Percentiles rank a stretch among this genome's conserved stretches.
phyloP scores from a whole-genome alignment of 139 green algal species.

The Eudorina sp. region DNA sequence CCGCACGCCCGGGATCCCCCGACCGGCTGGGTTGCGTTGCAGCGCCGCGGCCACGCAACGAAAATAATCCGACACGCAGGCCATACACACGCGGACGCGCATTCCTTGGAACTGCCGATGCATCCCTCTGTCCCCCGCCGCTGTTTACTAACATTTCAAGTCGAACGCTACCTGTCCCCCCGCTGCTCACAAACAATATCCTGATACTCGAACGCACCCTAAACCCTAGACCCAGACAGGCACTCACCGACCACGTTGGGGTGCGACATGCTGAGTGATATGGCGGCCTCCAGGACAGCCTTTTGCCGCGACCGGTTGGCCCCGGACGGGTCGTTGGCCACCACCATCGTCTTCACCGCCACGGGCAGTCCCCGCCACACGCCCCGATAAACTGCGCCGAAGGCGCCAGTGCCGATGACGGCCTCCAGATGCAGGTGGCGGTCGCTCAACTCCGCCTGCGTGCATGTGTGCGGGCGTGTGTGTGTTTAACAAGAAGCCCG shows the following conservation, averaged over 20 bases:
- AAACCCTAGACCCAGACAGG: not conserved
- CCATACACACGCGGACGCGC: not conserved
- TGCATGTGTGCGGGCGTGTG: too few relatives aligned
- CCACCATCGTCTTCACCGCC: not conserved
- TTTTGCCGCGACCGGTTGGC: not conserved
- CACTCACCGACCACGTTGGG: conserved; percentile 4
- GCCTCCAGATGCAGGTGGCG: not conserved
- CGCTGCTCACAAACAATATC: too few relatives aligned
- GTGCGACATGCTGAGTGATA: not conserved
- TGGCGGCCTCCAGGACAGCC: conserved; percentile 1
- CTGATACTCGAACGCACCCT: not conserved
- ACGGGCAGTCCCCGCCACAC: not conserved
- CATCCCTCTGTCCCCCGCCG: too few relatives aligned
- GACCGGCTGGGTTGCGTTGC: too few relatives aligned
- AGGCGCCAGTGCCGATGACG: not conserved
- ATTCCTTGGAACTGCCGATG: not conserved
- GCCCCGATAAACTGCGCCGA: not conserved
- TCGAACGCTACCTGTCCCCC: too few relatives aligned
- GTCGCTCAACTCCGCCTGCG: not conserved
- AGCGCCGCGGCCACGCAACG: too few relatives aligned
- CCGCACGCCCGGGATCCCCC: too few relatives aligned
- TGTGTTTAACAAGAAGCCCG: too few relatives aligned
- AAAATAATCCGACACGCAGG: too few relatives aligned
- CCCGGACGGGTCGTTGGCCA: not conserved
- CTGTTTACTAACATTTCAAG: too few relatives aligned